phyloP scores from a whole-genome alignment of 345 rosid genomes.

The Firmiana major region DNA sequence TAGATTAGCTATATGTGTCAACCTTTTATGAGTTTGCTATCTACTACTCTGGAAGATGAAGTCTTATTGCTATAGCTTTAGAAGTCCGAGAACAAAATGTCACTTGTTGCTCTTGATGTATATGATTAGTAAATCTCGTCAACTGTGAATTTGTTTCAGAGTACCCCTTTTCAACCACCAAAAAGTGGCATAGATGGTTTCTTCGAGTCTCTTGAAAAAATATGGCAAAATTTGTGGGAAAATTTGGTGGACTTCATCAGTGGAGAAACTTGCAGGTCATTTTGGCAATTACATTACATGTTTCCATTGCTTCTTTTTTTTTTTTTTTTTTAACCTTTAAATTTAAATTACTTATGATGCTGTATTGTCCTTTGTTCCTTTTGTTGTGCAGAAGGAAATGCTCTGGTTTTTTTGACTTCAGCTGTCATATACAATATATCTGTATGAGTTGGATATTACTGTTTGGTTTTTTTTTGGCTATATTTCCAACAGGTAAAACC shows the following conservation, averaged over 20 bases:
- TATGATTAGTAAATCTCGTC: neutral
- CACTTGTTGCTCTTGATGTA: neutral
- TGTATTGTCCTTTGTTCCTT: slow-evolving; percentile 1
- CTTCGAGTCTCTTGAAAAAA: slow-evolving; percentile 53
- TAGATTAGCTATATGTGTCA: neutral
- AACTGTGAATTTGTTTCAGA: slow-evolving; percentile 40
- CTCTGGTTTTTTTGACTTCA: slow-evolving; percentile 73
- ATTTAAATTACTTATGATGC: neutral
- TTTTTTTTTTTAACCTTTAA: neutral
- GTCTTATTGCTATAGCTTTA: neutral
- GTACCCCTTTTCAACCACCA: slow-evolving; percentile 61
- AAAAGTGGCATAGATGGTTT: slow-evolving; percentile 53
- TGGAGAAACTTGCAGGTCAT: slow-evolving; percentile 83
- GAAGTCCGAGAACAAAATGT: neutral
- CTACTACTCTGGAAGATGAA: neutral
- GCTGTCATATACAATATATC: slow-evolving; percentile 85
- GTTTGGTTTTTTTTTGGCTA: slow-evolving; percentile 68
- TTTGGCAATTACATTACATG: neutral
- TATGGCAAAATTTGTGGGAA: slow-evolving; percentile 60
- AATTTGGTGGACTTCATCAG: slow-evolving; percentile 66
- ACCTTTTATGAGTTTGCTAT: neutral
- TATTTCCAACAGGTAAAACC: slow-evolving; percentile 64
- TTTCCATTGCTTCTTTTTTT: neutral
- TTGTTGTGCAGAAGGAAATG: slow-evolving; percentile 61
- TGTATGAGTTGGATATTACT: slow-evolving; percentile 87